phyloP scores from a whole-genome alignment of 176 grass and related monocot species.

The Pontederia paniculata region DNA sequence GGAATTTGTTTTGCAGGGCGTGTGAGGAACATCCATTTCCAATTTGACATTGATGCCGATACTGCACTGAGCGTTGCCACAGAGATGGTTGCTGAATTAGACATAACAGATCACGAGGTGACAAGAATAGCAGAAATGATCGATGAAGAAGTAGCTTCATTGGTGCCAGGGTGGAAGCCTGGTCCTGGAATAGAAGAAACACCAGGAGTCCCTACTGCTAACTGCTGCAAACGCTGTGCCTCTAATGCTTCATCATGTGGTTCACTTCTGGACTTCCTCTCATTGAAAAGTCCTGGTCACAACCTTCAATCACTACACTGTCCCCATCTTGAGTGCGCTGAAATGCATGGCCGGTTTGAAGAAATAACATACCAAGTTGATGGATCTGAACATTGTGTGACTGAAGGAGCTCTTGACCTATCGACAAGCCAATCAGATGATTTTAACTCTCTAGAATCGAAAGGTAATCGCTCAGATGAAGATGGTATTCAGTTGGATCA shows the following conservation, averaged over 20 bases:
- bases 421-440: not conserved
- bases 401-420: not conserved
- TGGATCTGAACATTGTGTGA: slow-evolving; percentile 1
- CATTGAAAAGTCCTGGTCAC: not conserved
- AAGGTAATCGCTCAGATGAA: not conserved
- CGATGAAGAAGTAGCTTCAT: not conserved
- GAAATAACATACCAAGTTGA: slow-evolving; percentile 8
- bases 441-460: no score
- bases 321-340: slow-evolving; percentile 1
- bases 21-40: slow-evolving; percentile 8
- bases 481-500: not conserved
- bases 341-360: slow-evolving; percentile 8
- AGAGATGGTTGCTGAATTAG: slow-evolving; percentile 16
- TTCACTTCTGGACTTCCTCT: not conserved
- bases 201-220: not conserved
- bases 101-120: slow-evolving; percentile 8
- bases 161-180: slow-evolving; percentile 11
- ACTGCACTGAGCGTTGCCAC: slow-evolving; percentile 9
- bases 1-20: slow-evolving; percentile 5
- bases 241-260: slow-evolving; percentile 4
- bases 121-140: slow-evolving; percentile 17
- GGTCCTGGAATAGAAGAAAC: slow-evolving; percentile 10
- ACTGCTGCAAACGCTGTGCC: not conserved
- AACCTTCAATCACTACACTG: not conserved
- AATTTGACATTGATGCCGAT: slow-evolving; percentile 17